Conservation (phyloP, 176 grass and related monocot species). For the Cymbopogon citratus region DNA sequence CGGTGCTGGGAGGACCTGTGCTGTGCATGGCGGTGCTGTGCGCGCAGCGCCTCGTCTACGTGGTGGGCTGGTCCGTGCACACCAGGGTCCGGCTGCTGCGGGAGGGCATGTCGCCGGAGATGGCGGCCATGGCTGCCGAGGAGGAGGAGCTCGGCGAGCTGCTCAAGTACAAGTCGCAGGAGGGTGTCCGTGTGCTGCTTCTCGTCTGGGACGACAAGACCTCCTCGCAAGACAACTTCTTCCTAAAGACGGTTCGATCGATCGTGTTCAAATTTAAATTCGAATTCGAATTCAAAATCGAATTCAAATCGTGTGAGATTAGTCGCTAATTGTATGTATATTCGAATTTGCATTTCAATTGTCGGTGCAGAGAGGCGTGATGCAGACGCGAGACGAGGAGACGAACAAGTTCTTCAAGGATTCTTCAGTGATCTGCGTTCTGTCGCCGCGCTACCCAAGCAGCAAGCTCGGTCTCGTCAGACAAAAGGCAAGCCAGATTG, state of each 20-base stretch:
- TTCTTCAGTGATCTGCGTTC: conserved; percentile 67
- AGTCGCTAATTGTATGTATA: no score
- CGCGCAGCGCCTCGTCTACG: conserved; percentile 72
- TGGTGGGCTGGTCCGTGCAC: conserved; percentile 75
- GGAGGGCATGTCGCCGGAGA: conserved; percentile 35
- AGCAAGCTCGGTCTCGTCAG: conserved; percentile 56
- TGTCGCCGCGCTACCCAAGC: conserved; percentile 71
- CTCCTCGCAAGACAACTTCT: conserved; percentile 35
- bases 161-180: conserved; percentile 77
- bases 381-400: conserved; percentile 67
- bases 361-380: conserved; percentile 38
- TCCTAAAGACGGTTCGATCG: conserved; percentile 13
- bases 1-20: conserved; percentile 96
- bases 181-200: conserved; percentile 70
- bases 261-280: neutral
- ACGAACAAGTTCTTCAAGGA: conserved; percentile 62
- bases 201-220: conserved; percentile 80
- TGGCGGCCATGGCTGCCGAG: conserved; percentile 21
- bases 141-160: conserved; percentile 25
- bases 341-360: neutral
- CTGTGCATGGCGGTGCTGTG: conserved; percentile 62
- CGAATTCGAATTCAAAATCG: neutral
- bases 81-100: conserved; percentile 40
- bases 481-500: conserved; percentile 45
- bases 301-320: neutral